Evolutionary conservation across 176 grass and related monocot species (phyloP), one percentile per base, ranked within the genome.

Genomic region (Musa beccarii): DNA sequence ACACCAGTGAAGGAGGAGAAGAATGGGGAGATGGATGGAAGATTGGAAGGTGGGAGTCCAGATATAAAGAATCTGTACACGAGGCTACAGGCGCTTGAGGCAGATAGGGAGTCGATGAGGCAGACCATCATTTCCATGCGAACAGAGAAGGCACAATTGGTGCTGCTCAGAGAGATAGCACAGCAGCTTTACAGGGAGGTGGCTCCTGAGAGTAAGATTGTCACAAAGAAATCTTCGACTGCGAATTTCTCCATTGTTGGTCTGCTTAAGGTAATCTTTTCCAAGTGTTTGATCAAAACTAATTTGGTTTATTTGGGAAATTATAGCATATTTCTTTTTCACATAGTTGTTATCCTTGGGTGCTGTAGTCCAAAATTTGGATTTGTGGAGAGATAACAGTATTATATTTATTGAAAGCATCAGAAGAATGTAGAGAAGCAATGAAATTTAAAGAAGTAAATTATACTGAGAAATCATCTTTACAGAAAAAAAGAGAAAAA

Each of bases 21-120:
- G 50, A 74, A 57, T 7, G 59, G 76, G 21, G 66, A 43, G 11
- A 82, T 82, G 14, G 88, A 92, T n/a, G 34, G 75, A 74, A 20
- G 24, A 15, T 22, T 9, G 19, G 75, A 24, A 20, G 43, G 12
- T 51, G 49, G 13, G 19, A 66, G 15, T 74, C 79, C 82, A 52
- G 91, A 95, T 77, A 92, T 99, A 79, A 92, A 92, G 83, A 95
- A 83, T 55, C 84, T 95, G 62, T 88, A 87, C 75, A 84, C 83
- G 86, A 89, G 96, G 83, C 76, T 99, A 49, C 91, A 99, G 66
- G 88, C 83, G 0, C 75, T 99, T 66, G 91, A 99, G 87, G 96
- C 88, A 1, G 96, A 99, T 52, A 79, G 96, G 12, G 96, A 99
- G 81, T 94, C 91, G 2, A 99, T 99, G 91, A 85, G 96, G 79